Percentiles rank a stretch among this genome's conserved stretches.
Conservation (phyloP, 1,284 basidiomycete species). For the Mycena citricolor region DNA sequence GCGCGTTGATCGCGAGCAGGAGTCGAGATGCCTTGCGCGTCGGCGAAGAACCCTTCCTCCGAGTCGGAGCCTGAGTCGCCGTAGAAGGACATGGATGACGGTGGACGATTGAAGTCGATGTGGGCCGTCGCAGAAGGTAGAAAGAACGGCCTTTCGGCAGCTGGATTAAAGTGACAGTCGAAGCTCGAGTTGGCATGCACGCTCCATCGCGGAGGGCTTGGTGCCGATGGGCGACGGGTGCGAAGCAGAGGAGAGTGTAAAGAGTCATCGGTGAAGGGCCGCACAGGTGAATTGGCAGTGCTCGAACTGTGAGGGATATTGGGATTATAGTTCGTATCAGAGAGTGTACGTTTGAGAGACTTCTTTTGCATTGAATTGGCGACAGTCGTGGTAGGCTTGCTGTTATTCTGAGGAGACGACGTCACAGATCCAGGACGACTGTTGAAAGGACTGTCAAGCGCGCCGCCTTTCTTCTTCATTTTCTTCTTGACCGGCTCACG, state of each 20-base stretch:
- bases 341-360: slow-evolving; percentile 27
- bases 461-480: slow-evolving; percentile 6
- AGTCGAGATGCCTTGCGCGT: background rate
- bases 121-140: slow-evolving; percentile 12
- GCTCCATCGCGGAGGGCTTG: slow-evolving; percentile 22
- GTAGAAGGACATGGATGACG: slow-evolving; percentile 41
- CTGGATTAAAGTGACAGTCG: slow-evolving; percentile 11
- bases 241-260: slow-evolving; percentile 17
- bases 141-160: slow-evolving; percentile 11
- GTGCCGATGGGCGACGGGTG: slow-evolving; percentile 33
- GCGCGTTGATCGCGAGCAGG: slow-evolving; percentile 7
- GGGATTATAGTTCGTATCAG: slow-evolving; percentile 29
- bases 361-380: too few species aligned
- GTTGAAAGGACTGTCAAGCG: slow-evolving; percentile 29
- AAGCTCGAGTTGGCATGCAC: slow-evolving; percentile 11
- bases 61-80: slow-evolving; percentile 28
- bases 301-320: slow-evolving; percentile 29
- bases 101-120: slow-evolving; percentile 45
- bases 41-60: slow-evolving; percentile 21
- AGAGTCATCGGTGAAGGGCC: too few species aligned
- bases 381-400: background rate
- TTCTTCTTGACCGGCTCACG: too few species aligned
- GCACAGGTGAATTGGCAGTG: slow-evolving; percentile 29
- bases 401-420: slow-evolving; percentile 24
- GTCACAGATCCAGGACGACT: slow-evolving; percentile 44